These are phyloP conservation scores for Xylaria multiplex DNA, from an alignment of 2,329 filamentous ascomycete species.

Conservation along the genomic window DNA sequence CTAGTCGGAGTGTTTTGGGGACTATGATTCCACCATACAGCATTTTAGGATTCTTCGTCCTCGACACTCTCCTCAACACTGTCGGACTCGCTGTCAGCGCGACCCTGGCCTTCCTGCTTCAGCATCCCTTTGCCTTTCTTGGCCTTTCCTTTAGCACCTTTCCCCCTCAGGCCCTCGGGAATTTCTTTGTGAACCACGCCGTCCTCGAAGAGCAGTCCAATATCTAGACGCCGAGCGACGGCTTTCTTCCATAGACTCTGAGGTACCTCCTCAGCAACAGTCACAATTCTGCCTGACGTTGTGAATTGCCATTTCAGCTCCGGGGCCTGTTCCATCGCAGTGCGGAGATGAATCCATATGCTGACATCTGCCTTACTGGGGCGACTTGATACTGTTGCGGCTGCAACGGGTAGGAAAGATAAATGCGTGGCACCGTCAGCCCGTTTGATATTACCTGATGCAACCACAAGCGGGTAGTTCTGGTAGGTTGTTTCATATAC, in stretches of 20 bases:
- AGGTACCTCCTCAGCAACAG: conserved; percentile 47
- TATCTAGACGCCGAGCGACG: conserved; percentile 54
- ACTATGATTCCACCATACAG: conserved; percentile 19
- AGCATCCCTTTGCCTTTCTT: conserved; percentile 53
- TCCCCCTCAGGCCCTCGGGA: conserved; percentile 54
- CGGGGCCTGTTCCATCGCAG: conserved; percentile 49
- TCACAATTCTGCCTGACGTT: conserved; percentile 52
- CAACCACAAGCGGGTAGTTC: conserved; percentile 56
- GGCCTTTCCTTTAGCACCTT: conserved; percentile 55
- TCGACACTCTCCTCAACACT: conserved; percentile 47
- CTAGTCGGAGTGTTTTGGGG: neutral
- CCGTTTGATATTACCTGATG: conserved; percentile 53
- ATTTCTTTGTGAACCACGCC: conserved; percentile 57
- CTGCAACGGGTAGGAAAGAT: conserved; percentile 48
- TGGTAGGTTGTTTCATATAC: conserved; percentile 59
- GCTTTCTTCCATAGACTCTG: conserved; percentile 55
- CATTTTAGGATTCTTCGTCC: conserved; percentile 30
- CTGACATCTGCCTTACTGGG: conserved; percentile 53
- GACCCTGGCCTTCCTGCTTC: conserved; percentile 44
- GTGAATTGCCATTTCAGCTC: conserved; percentile 53
- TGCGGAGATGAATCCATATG: conserved; percentile 55
- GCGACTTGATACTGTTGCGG: conserved; percentile 45
- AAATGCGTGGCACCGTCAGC: conserved; percentile 53
- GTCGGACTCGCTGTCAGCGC: conserved; percentile 48
- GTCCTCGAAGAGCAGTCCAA: conserved; percentile 56